These are phyloP conservation scores for Clitopilus hobsonii DNA, from an alignment of 768 basidiomycete species.

Conservation along the genomic window DNA sequence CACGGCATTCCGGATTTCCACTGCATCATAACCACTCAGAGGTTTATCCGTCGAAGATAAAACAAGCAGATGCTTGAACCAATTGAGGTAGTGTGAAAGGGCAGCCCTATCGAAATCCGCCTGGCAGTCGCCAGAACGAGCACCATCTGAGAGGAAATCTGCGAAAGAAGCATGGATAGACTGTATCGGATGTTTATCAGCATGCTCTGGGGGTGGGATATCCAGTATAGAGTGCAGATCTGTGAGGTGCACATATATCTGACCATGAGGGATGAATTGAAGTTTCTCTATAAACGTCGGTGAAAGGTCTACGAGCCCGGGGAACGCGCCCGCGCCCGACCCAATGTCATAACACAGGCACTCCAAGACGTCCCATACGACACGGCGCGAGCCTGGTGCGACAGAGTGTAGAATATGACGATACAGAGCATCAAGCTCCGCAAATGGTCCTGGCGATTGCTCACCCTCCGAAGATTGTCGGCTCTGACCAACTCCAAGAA, in stretches of 20 bases:
- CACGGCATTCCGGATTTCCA: neutral
- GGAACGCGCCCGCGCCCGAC: neutral
- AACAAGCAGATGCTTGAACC: neutral
- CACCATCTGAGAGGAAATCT: neutral
- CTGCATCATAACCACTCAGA: neutral
- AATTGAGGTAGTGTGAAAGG: neutral
- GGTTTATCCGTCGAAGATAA: neutral
- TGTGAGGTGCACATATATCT: neutral
- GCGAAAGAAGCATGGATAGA: neutral
- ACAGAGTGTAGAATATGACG: slow-evolving; percentile 3
- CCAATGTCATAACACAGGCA: neutral
- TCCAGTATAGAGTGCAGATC: neutral
- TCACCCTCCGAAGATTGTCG: too few relatives aligned
- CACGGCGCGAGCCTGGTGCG: neutral
- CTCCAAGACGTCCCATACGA: neutral
- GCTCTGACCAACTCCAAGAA: slow-evolving; percentile 3
- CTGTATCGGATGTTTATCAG: neutral
- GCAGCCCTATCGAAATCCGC: neutral
- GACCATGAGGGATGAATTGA: neutral
- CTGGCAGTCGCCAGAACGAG: neutral
- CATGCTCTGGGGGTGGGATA: neutral
- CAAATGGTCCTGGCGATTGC: slow-evolving; percentile 5
- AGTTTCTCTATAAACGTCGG: neutral
- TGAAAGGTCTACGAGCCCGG: neutral
- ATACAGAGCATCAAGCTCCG: slow-evolving; percentile 12